Percentiles rank a stretch among this genome's conserved stretches.
Evolutionary conservation across 2,329 filamentous ascomycete species (phyloP).

Genomic region (Aspergillus aculeatinus): DNA sequence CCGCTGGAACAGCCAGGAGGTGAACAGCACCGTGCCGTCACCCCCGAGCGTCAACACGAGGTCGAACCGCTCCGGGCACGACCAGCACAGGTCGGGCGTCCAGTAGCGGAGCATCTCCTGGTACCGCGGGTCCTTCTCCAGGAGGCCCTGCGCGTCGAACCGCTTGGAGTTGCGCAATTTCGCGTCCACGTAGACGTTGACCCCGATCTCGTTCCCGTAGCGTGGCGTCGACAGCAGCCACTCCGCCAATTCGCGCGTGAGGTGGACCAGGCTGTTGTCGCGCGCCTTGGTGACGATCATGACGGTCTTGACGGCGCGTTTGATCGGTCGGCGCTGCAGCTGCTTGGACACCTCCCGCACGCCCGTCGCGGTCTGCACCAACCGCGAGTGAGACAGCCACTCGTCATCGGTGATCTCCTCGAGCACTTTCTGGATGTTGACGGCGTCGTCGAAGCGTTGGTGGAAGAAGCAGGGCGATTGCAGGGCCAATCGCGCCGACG

Average conservation of each 20-base stretch:
- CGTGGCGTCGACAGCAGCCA: constrained; percentile 88
- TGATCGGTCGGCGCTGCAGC: constrained; percentile 86
- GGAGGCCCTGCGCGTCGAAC: constrained; percentile 72
- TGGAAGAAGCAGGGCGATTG: constrained; percentile 98
- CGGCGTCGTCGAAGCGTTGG: constrained; percentile 91
- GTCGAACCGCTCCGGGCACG: constrained; percentile 90
- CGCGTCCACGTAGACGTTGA: constrained; percentile 97
- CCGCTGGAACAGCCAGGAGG: constrained; percentile 94
- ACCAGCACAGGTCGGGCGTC: constrained; percentile 95
- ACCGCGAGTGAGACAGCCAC: constrained; percentile 85
- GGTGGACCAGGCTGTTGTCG: constrained; percentile 85
- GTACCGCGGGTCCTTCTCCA: constrained; percentile 73
- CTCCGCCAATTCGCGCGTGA: constrained; percentile 81
- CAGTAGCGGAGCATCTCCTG: constrained; percentile 87
- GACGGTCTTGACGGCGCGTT: constrained; percentile 84
- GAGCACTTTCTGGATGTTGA: constrained; percentile 90
- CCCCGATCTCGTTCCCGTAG: constrained; percentile 84
- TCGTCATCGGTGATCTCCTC: constrained; percentile 89
- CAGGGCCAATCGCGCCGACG: constrained; percentile 60
- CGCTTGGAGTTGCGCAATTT: constrained; percentile 86
- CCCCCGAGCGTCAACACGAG: constrained; percentile 89
- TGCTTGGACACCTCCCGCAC: constrained; percentile 96
- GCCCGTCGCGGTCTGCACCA: constrained; percentile 92
- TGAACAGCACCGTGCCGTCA: constrained; percentile 95
- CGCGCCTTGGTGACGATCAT: constrained; percentile 99